Evolutionary conservation across 2,329 filamentous ascomycete species (phyloP).

Genomic region (Zopfia rhizophila): DNA sequence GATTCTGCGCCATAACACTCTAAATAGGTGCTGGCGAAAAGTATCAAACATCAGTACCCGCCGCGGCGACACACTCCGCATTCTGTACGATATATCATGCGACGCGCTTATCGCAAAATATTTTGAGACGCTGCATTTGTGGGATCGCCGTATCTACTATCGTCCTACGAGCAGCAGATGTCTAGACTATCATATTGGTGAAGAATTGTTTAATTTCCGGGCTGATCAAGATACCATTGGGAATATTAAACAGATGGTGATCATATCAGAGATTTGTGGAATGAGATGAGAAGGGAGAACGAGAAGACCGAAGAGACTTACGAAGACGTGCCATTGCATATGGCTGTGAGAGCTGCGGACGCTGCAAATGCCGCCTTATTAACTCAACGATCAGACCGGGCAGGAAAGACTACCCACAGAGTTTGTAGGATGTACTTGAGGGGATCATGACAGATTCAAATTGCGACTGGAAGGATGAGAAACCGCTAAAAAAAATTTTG

Average conservation of each 20-base stretch:
- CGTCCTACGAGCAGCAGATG: not conserved
- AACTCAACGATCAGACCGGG: slow-evolving; percentile 23
- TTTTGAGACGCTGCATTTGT: slow-evolving; percentile 38
- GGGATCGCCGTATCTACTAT: slow-evolving; percentile 34
- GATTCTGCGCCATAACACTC: slow-evolving; percentile 39
- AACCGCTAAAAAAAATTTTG: slow-evolving; percentile 35
- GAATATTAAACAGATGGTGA: slow-evolving; percentile 32
- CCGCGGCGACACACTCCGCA: slow-evolving; percentile 31
- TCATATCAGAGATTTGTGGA: slow-evolving; percentile 37
- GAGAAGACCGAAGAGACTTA: slow-evolving; percentile 22
- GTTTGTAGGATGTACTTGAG: slow-evolving; percentile 30
- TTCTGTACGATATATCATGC: slow-evolving; percentile 38
- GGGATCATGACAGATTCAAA: slow-evolving; percentile 26
- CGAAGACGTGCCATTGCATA: slow-evolving; percentile 31
- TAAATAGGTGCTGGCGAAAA: slow-evolving; percentile 36
- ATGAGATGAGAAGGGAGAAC: slow-evolving; percentile 34
- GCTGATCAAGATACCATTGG: slow-evolving; percentile 30
- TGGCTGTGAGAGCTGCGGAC: slow-evolving; percentile 39
- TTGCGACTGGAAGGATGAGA: slow-evolving; percentile 6
- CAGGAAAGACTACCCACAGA: slow-evolving; percentile 22
- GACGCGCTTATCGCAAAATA: slow-evolving; percentile 43
- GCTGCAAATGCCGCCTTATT: slow-evolving; percentile 39
- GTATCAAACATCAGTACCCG: slow-evolving; percentile 27
- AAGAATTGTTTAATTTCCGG: slow-evolving; percentile 25
- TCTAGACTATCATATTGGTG: not conserved